These are phyloP conservation scores for Neoscytalidium dimidiatum DNA, from an alignment of 2,329 filamentous ascomycete genomes.

Conservation along the genomic window DNA sequence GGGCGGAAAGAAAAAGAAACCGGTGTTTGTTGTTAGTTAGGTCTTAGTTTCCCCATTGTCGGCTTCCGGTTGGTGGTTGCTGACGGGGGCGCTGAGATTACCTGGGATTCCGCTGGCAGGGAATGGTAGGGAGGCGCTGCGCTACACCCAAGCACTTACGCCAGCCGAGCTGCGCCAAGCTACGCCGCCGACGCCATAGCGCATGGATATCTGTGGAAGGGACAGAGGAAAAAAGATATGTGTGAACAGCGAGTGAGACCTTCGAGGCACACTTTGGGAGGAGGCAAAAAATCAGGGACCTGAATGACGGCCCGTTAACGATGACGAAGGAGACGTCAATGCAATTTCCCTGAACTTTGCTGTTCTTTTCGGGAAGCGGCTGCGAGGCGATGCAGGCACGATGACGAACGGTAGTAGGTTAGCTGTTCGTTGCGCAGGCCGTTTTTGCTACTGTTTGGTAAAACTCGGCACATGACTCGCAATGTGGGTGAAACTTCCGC, in stretches of 20 bases:
- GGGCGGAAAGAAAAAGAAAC: background rate
- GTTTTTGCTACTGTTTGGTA: background rate
- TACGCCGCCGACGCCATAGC: constrained; percentile 11
- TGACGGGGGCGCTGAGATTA: background rate
- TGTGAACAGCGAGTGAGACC: too few species aligned
- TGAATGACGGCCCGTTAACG: background rate
- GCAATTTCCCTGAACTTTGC: constrained; percentile 1
- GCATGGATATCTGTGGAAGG: constrained; percentile 4
- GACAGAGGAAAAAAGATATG: background rate
- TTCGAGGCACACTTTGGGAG: too few species aligned
- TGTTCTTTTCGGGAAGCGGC: background rate
- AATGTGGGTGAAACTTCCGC: constrained; percentile 12
- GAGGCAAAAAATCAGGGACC: background rate
- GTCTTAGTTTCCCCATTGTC: background rate
- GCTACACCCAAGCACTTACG: background rate
- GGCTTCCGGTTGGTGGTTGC: background rate
- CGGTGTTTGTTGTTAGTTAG: background rate
- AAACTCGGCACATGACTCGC: background rate
- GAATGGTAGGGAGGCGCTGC: background rate
- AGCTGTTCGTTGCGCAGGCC: background rate
- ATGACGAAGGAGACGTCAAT: background rate
- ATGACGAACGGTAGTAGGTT: background rate
- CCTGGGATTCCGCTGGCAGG: background rate
- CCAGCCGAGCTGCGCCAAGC: constrained; percentile 13
- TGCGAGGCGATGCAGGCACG: background rate